Conservation (phyloP, 2,329 filamentous ascomycete genomes). For the Bipolaris oryzae region DNA sequence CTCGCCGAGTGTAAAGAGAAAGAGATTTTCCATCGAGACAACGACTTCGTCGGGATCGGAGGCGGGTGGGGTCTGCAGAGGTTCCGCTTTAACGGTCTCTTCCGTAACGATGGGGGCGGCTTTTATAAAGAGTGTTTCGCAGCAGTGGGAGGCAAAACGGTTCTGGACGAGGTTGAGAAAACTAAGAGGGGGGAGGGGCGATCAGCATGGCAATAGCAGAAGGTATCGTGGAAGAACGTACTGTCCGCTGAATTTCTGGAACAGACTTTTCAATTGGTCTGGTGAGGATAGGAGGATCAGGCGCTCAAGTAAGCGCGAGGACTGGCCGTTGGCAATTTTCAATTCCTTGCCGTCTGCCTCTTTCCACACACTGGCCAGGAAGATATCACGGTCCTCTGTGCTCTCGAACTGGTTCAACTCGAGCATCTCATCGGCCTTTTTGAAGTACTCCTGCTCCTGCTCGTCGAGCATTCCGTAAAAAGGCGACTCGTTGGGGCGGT, state of each 20-base stretch:
- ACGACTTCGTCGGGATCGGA: conserved; percentile 58
- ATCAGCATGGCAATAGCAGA: conserved; percentile 11
- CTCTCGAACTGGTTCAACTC: conserved; percentile 86
- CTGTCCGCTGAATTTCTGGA: conserved; percentile 83
- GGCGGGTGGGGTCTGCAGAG: conserved; percentile 52
- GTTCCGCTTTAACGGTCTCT: conserved; percentile 64
- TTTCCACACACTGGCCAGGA: conserved; percentile 78
- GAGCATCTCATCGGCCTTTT: conserved; percentile 84
- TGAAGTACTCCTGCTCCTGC: conserved; percentile 95
- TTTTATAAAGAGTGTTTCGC: conserved; percentile 87
- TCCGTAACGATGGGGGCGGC: conserved; percentile 78
- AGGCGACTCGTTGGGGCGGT: conserved; percentile 62
- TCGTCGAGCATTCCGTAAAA: conserved; percentile 95
- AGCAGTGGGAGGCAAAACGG: conserved; percentile 96
- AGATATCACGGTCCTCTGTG: conserved; percentile 62
- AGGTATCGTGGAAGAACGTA: conserved; percentile 42
- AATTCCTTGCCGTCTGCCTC: conserved; percentile 92
- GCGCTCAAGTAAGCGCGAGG: conserved; percentile 88
- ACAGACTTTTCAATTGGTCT: conserved; percentile 82
- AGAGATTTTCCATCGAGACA: conserved; percentile 80
- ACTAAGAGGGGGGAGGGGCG: conserved; percentile 50
- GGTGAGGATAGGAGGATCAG: conserved; percentile 81
- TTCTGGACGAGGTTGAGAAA: conserved; percentile 91
- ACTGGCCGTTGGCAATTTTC: conserved; percentile 94
- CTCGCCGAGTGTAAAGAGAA: conserved; percentile 82